Conservation (phyloP, 306 rosid species). For the Argentina anserina region DNA sequence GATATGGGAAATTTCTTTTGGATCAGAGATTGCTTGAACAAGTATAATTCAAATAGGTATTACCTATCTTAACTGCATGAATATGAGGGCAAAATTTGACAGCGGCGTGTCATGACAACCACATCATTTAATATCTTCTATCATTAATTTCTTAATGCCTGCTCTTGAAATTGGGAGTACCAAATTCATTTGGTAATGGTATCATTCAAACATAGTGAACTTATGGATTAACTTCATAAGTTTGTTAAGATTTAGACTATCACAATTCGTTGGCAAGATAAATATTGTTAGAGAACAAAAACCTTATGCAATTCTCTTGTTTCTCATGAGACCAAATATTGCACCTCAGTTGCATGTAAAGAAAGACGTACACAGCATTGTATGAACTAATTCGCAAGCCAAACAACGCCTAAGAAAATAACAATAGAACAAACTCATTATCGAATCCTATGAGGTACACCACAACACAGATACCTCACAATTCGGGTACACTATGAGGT, state of each 20-base stretch:
- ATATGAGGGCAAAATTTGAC: too few relatives aligned
- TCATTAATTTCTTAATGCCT: not conserved
- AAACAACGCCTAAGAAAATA: not conserved
- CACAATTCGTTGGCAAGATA: not conserved
- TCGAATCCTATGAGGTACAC: too few relatives aligned
- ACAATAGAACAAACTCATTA: not conserved
- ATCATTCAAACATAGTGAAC: too few relatives aligned
- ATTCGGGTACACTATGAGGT: not conserved
- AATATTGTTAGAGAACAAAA: not conserved
- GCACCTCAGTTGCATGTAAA: not conserved
- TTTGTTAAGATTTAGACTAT: not conserved
- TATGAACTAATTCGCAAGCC: not conserved
- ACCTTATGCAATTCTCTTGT: not conserved
- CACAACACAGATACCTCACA: not conserved
- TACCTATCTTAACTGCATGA: not conserved
- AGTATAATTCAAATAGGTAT: too few relatives aligned
- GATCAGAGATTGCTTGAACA: not conserved
- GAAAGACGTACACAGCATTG: too few relatives aligned
- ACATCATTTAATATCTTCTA: not conserved
- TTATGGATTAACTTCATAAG: not conserved
- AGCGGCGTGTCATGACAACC: not conserved
- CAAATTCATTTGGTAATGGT: not conserved
- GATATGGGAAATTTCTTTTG: not conserved
- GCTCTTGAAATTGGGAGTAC: not conserved
- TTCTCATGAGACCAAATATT: not conserved